A percentile compares a stretch with the other conserved stretches of the same genome.
These are phyloP conservation scores for Aspergillus ostianus DNA, from an alignment of 495 filamentous ascomycete genomes.

Conservation along the genomic window DNA sequence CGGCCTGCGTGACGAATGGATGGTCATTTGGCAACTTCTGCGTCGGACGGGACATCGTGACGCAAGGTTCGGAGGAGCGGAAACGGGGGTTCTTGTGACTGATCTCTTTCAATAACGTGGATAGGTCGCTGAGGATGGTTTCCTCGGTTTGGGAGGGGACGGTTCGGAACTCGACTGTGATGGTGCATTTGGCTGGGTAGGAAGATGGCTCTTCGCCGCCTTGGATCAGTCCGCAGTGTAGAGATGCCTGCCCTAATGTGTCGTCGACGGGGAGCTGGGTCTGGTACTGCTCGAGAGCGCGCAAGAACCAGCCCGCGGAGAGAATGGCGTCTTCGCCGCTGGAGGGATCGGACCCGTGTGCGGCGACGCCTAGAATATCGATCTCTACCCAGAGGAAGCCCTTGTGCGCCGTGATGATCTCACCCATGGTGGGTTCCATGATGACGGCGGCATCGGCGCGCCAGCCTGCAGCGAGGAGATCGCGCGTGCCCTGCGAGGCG, in stretches of 20 bases:
- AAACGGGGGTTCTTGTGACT: conserved; percentile 24
- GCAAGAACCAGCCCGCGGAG: conserved; percentile 42
- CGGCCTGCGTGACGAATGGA: conserved; percentile 30
- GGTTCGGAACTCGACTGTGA: conserved; percentile 46
- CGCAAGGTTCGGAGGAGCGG: conserved; percentile 26
- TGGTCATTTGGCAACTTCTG: conserved; percentile 32
- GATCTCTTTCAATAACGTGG: conserved; percentile 21
- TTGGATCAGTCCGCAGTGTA: conserved; percentile 45
- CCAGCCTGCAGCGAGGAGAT: conserved; percentile 48
- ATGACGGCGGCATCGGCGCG: conserved; percentile 45
- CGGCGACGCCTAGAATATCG: conserved; percentile 42
- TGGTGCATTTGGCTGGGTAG: conserved; percentile 41
- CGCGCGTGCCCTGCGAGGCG: conserved; percentile 41
- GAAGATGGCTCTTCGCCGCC: conserved; percentile 49
- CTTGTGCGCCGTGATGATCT: conserved; percentile 42
- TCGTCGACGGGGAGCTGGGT: conserved; percentile 30
- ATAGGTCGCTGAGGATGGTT: conserved; percentile 31
- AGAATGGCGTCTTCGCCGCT: conserved; percentile 44
- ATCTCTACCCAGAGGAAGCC: conserved; percentile 50
- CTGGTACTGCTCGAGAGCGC: conserved; percentile 39
- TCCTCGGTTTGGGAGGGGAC: conserved; percentile 35
- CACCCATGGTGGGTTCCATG: conserved; percentile 37
- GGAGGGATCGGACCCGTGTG: conserved; percentile 44
- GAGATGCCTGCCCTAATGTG: conserved; percentile 32
- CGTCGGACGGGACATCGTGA: conserved; percentile 35